A percentile compares a stretch with the other conserved stretches of the same genome.
phyloP scores from a whole-genome alignment of 176 grass and related monocot genomes.

The Hyparrhenia diplandra region DNA sequence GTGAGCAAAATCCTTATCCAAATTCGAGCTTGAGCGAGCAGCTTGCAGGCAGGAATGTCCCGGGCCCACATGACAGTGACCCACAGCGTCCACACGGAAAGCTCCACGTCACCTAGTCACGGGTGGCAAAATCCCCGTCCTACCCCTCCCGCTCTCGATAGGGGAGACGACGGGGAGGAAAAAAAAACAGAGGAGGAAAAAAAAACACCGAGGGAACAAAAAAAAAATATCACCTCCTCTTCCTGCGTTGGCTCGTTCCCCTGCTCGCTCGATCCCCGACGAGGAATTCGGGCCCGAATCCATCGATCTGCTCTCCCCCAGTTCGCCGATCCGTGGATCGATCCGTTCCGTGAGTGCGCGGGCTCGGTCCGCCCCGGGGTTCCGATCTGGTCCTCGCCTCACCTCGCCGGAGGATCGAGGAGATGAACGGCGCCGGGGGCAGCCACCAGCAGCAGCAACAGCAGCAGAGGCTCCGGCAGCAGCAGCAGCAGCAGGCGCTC shows the following conservation, averaged over 20 bases:
- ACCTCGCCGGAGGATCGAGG: conserved; percentile 11
- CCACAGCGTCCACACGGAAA: not conserved
- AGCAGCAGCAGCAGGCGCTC: conserved; percentile 63
- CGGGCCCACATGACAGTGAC: conserved; percentile 14
- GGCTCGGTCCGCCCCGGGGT: conserved; percentile 5
- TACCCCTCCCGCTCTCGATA: not conserved
- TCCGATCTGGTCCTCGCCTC: conserved; percentile 47
- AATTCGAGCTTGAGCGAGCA: not conserved
- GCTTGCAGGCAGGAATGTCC: not conserved
- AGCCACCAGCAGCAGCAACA: conserved; percentile 47
- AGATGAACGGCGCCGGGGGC: conserved; percentile 51
- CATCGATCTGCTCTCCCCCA: conserved; percentile 26
- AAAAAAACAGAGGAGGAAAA: too few species aligned
- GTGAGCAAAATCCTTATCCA: conserved; percentile 19
- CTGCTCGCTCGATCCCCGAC: conserved; percentile 46
- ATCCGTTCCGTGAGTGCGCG: conserved; percentile 10
- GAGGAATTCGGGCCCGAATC: conserved; percentile 37
- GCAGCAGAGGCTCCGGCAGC: conserved; percentile 56
- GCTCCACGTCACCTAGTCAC: conserved; percentile 25
- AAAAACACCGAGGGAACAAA: too few species aligned
- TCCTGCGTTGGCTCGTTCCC: conserved; percentile 33
- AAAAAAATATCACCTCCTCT: conserved; percentile 49
- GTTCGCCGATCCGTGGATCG: conserved; percentile 28
- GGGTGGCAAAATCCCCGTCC: conserved; percentile 18
- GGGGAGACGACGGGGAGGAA: too few species aligned